Conservation (phyloP, 139 green algal genomes). For the Volvox reticuliferus region DNA sequence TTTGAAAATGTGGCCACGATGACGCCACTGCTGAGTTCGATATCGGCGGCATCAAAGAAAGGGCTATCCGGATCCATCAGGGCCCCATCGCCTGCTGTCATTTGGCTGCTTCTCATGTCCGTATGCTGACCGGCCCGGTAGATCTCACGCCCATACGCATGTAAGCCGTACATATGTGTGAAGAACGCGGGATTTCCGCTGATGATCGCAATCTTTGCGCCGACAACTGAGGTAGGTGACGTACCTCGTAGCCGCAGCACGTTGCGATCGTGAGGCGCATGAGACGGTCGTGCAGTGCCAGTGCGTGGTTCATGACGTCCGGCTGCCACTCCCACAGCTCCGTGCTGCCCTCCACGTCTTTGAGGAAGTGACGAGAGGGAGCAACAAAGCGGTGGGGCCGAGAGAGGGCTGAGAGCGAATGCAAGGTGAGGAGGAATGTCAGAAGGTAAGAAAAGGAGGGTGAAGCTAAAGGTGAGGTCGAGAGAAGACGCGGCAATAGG, state of each 20-base stretch:
- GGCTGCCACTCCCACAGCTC: constrained; percentile 45
- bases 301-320: constrained; percentile 29
- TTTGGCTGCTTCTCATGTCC: too few species aligned
- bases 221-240: background rate
- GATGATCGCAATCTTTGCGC: too few species aligned
- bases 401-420: background rate
- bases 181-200: too few species aligned
- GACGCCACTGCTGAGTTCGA: too few species aligned
- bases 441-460: background rate
- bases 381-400: background rate
- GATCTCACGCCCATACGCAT: too few species aligned
- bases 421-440: background rate
- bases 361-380: background rate
- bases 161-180: too few species aligned
- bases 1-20: too few species aligned
- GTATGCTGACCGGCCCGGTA: too few species aligned
- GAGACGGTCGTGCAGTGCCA: constrained; percentile 26
- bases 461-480: background rate
- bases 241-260: constrained; percentile 40
- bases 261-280: constrained; percentile 28
- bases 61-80: too few species aligned
- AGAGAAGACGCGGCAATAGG: background rate
- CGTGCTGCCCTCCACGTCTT: constrained; percentile 35
- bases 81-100: too few species aligned
- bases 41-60: too few species aligned